Base-by-base conservation (phyloP, 805 yeast genomes). In the Wickerhamomyces tratensis region DNA sequence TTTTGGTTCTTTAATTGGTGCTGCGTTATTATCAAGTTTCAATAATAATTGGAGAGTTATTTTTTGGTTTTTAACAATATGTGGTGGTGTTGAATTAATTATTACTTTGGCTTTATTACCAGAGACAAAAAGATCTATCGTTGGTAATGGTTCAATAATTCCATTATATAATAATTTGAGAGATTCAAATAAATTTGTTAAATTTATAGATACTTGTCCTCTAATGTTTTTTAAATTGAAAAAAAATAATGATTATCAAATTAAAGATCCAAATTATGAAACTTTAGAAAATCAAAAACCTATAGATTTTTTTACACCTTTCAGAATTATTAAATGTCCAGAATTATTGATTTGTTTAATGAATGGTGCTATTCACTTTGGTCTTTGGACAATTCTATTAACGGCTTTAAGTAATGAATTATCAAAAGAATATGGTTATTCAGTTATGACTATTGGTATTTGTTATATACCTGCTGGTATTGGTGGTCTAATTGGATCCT, bases 381-480 rank as follows among this genome's bases (percentile, higher is more conserved):
- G 88, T 1, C 65, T 74, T 2, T 86, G 91, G 87, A 77, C 82
- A 6, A 72, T 81, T 63, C 67, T 76, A 14, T 70, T 83, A 44
- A 81, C 94, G 0, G 72, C 87, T 0, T 58, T 83, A 43, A 69
- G 88, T 0, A 72, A 82, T 0, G 63, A 68, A 12, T 58, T 86
- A 33, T 64, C 74, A 31, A 57, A 58, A 8, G 47, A 63, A 6
- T 85, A 86, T 49, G 60, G 68, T 29, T 72, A 77, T 46, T 49
- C 70, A 1, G 72, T 79, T 1, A 62, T 76, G 38, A 68, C 76
- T 38, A 75, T 85, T 35, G 95, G 95, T 4, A 60, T 77, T 14
- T 76, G 86, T 43, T 87, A 79, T 53, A 65, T 87, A 36, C 83
- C 95, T 4, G 77, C 82, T 20, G 96, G 96, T 13, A 49, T 75